Percentiles rank a stretch among this genome's conserved stretches.
phyloP scores from a whole-genome alignment of 805 yeast genomes.

The Debaryomyces castellii region DNA sequence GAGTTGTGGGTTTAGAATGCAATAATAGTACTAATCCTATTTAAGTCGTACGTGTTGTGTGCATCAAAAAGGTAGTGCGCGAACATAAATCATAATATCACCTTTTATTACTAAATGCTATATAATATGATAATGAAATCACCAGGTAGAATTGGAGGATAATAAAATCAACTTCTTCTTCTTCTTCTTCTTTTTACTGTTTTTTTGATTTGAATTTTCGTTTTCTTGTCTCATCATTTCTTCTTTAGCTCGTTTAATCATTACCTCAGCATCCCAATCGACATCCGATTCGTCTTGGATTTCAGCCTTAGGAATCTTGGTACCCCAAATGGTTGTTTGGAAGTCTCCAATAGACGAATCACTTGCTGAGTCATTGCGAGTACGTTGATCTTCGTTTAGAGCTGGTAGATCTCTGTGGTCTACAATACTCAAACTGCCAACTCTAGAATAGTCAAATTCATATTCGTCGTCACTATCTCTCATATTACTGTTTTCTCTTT shows the following conservation, averaged over 20 bases:
- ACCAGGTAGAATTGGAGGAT: slow-evolving; percentile 18
- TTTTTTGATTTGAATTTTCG: slow-evolving; percentile 17
- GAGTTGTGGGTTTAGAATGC: background rate
- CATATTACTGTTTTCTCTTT: slow-evolving; percentile 52
- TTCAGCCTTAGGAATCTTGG: slow-evolving; percentile 48
- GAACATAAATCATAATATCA: background rate
- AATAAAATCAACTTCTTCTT: slow-evolving; percentile 40
- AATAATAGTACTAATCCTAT: background rate
- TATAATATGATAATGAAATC: background rate
- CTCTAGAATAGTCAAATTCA: slow-evolving; percentile 15
- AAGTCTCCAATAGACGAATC: slow-evolving; percentile 19
- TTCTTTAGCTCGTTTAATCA: slow-evolving; percentile 52
- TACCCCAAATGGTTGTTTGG: slow-evolving; percentile 76
- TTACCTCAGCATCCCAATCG: slow-evolving; percentile 49
- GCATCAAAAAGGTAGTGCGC: background rate
- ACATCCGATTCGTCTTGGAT: slow-evolving; percentile 32
- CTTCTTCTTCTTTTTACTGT: slow-evolving; percentile 39
- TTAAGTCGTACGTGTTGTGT: slow-evolving; percentile 1
- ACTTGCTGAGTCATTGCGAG: slow-evolving; percentile 1
- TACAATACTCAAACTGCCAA: slow-evolving; percentile 36
- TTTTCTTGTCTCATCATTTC: slow-evolving; percentile 35
- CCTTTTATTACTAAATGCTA: background rate
- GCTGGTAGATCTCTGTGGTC: slow-evolving; percentile 39
- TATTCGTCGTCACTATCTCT: slow-evolving; percentile 13
- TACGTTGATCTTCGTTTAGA: slow-evolving; percentile 14